phyloP scores from a whole-genome alignment of 306 rosid species.

The Spatholobus suberectus region DNA sequence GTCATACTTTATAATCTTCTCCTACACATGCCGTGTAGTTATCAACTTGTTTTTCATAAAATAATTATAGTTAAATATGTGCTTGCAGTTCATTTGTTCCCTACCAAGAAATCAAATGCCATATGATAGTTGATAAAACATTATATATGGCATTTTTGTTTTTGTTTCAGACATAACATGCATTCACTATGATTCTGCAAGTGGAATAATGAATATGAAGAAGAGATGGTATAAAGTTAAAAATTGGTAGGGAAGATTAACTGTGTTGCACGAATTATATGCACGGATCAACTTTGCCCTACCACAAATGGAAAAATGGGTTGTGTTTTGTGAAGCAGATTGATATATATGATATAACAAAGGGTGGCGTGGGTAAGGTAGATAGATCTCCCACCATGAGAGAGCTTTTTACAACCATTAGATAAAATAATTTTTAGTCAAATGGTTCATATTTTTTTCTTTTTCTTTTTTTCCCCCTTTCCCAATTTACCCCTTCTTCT shows the following conservation, averaged over 20 bases:
- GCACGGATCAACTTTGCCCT: background rate
- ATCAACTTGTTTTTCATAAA: background rate
- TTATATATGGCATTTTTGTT: background rate
- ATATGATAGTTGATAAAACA: background rate
- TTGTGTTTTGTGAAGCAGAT: conserved; percentile 12
- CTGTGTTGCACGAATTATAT: conserved; percentile 1
- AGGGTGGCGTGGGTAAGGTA: no score
- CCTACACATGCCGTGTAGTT: background rate
- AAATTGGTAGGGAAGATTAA: conserved; percentile 3
- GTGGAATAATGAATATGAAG: background rate
- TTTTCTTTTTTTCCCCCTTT: no score
- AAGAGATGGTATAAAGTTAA: background rate
- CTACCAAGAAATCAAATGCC: background rate
- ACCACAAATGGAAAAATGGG: background rate
- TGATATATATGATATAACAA: no score
- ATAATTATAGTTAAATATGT: background rate
- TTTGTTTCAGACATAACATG: background rate
- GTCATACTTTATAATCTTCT: background rate
- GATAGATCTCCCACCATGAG: no score
- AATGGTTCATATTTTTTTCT: no score
- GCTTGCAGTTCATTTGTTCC: background rate
- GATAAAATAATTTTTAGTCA: no score
- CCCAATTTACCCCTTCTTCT: no score
- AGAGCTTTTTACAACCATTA: no score
- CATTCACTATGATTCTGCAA: background rate